These are phyloP conservation scores for Cordyceps tenuipes DNA, from an alignment of 2,329 filamentous ascomycete species.

Conservation along the genomic window DNA sequence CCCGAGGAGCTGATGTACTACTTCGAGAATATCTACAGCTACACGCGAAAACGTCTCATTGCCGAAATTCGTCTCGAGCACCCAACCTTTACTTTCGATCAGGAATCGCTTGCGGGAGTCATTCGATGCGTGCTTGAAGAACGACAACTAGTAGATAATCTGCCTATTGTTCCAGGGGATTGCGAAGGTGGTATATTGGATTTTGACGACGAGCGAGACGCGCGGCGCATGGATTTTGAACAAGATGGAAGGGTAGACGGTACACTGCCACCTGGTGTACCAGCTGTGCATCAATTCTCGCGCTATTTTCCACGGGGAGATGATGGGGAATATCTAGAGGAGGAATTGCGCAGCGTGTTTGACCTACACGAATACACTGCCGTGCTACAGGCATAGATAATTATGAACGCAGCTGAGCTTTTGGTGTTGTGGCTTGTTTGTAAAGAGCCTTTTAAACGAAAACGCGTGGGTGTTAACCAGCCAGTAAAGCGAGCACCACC, in stretches of 20 bases:
- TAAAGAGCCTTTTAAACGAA: not conserved
- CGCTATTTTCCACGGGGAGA: conserved; percentile 33
- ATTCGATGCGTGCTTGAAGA: conserved; percentile 31
- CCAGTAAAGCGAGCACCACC: too few species aligned
- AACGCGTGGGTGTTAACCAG: not conserved
- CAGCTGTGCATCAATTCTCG: conserved; percentile 23
- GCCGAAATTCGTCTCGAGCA: conserved; percentile 31
- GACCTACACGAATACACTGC: not conserved
- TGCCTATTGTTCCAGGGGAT: conserved; percentile 26
- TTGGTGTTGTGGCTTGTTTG: not conserved
- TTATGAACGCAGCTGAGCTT: not conserved
- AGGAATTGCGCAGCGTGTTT: conserved; percentile 15
- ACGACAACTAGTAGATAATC: conserved; percentile 25
- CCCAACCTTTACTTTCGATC: conserved; percentile 35
- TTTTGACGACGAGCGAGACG: conserved; percentile 31
- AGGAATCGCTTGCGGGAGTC: conserved; percentile 35
- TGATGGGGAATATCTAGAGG: conserved; percentile 28
- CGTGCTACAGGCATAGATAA: conserved; percentile 3
- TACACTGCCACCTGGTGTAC: conserved; percentile 23
- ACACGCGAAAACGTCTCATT: conserved; percentile 37
- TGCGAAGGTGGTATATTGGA: conserved; percentile 33
- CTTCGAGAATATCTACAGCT: conserved; percentile 38
- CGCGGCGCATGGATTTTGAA: conserved; percentile 21
- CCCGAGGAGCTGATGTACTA: conserved; percentile 42
- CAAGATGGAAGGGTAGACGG: conserved; percentile 32